Base-by-base conservation (phyloP, 75 land plant genomes). In the Picea sitchensis region DNA sequence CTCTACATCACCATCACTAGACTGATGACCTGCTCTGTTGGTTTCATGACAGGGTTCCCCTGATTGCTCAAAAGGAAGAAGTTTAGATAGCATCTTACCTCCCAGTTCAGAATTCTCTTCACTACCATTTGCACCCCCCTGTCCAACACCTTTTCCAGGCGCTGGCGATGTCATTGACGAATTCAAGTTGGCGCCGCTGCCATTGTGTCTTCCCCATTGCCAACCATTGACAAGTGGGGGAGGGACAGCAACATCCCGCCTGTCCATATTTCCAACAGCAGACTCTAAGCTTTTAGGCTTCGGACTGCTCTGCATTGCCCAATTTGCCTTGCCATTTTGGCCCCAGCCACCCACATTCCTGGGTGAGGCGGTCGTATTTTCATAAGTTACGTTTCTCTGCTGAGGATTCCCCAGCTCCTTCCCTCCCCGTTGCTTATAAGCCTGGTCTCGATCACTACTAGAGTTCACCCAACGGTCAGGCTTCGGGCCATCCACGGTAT, bases 151-250 rank as follows among this genome's bases (percentile, higher is more conserved):
- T 31, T 59, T 58, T 60, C 31, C 38, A 54, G 14, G 15, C 1
- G n/a, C 21, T 31, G 61, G 23, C 2, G 64, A 60, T 2, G 15
- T 41, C 30, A n/a, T 20, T n/a, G 31, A 61, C 58, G 18, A 41
- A 18, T 47, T 58, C 32, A 31, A 30, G 31, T 73, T 54, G 1
- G 60, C 60, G 2, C 61, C 58, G 7, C 64, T 36, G 8, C 63
- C 59, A 44, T 18, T 69, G 3, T 47, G 36, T 51, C 65, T 78
- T 64, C 79, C 74, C 90, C 90, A 87, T 14, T 87, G 81, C 91
- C 86, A 84, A 1, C 88, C 91, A 73, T 80, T 80, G 76, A 75
- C 60, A 65, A 89, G 80, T 73, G 93, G 89, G 30, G 93, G 88
- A 60, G 78, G 73, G 36, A 83, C 77, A 17, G 11, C 61, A 3